Conservation (phyloP, 2,329 filamentous ascomycete species). For the Gaeumannomyces tritici region DNA sequence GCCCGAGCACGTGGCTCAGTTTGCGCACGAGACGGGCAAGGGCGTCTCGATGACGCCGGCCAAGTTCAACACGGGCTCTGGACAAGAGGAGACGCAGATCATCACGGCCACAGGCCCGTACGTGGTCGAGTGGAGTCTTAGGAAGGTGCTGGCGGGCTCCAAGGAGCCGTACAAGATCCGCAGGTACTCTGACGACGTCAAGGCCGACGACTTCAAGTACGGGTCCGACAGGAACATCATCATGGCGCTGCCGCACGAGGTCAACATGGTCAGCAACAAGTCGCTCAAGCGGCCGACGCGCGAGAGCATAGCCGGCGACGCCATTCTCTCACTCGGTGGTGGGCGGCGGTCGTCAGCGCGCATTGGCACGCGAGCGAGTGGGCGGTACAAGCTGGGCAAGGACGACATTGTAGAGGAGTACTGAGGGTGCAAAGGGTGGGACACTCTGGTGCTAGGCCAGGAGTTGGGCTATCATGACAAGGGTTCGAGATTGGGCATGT, state of each 20-base stretch:
- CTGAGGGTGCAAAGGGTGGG: conserved; percentile 19
- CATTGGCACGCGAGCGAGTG: conserved; percentile 42
- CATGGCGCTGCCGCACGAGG: conserved; percentile 90
- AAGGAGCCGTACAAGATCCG: conserved; percentile 95
- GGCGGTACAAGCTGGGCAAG: conserved; percentile 63
- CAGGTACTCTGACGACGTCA: conserved; percentile 88
- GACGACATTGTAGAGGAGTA: conserved; percentile 76
- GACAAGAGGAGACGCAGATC: conserved; percentile 79
- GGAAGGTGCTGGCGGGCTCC: conserved; percentile 71
- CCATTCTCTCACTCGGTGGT: conserved; percentile 25
- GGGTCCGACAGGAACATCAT: conserved; percentile 97
- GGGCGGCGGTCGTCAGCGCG: conserved; percentile 38
- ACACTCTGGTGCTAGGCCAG: background rate
- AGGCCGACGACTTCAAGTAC: conserved; percentile 97
- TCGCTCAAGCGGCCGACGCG: conserved; percentile 80
- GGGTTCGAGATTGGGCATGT: background rate
- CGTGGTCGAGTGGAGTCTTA: conserved; percentile 92
- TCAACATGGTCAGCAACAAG: conserved; percentile 91
- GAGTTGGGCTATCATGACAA: background rate
- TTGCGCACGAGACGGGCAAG: conserved; percentile 89
- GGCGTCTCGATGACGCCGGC: conserved; percentile 83
- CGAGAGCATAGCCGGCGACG: conserved; percentile 74
- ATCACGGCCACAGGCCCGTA: conserved; percentile 95
- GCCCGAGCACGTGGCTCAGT: conserved; percentile 89
- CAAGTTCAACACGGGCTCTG: conserved; percentile 84